Conservation (phyloP, 768 basidiomycete species). For the Boletus pseudopeckii region DNA sequence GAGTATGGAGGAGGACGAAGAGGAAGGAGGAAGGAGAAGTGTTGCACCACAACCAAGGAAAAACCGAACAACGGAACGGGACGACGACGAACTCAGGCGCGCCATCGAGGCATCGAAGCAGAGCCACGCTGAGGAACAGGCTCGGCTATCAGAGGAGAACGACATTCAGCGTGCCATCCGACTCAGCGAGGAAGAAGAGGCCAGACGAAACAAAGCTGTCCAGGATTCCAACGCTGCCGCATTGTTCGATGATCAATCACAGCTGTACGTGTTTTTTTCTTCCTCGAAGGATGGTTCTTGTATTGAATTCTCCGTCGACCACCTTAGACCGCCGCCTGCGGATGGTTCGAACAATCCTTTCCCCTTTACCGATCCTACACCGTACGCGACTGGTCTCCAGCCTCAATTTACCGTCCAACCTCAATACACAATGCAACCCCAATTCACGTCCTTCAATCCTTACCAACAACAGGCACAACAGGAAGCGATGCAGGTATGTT, state of each 20-base stretch:
- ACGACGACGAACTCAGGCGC: slow-evolving; percentile 79
- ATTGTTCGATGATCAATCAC: slow-evolving; percentile 84
- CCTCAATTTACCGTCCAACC: slow-evolving; percentile 79
- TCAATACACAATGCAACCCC: slow-evolving; percentile 72
- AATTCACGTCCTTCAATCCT: slow-evolving; percentile 91
- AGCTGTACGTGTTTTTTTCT: slow-evolving; percentile 51
- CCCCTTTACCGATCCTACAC: slow-evolving; percentile 58
- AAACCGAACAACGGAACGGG: slow-evolving; percentile 36
- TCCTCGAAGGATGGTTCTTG: slow-evolving; percentile 1
- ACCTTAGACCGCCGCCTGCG: slow-evolving; percentile 29
- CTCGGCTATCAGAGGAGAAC: slow-evolving; percentile 62
- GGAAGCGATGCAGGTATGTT: slow-evolving; percentile 66
- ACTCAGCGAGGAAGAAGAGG: slow-evolving; percentile 90
- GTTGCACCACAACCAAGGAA: slow-evolving; percentile 16
- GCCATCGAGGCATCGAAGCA: slow-evolving; percentile 92
- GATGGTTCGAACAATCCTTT: slow-evolving; percentile 50
- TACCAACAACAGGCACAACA: slow-evolving; percentile 92
- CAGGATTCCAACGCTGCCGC: slow-evolving; percentile 70
- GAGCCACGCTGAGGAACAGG: slow-evolving; percentile 65
- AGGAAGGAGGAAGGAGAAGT: slow-evolving; percentile 1
- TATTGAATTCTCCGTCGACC: slow-evolving; percentile 1
- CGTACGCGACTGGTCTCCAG: slow-evolving; percentile 55
- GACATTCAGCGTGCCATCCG: slow-evolving; percentile 81
- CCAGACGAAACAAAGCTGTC: slow-evolving; percentile 61
- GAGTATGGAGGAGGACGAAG: slow-evolving; percentile 35